Base-by-base conservation (phyloP, 371 early-diverging fungal genomes). In the Mortierella sp. region DNA sequence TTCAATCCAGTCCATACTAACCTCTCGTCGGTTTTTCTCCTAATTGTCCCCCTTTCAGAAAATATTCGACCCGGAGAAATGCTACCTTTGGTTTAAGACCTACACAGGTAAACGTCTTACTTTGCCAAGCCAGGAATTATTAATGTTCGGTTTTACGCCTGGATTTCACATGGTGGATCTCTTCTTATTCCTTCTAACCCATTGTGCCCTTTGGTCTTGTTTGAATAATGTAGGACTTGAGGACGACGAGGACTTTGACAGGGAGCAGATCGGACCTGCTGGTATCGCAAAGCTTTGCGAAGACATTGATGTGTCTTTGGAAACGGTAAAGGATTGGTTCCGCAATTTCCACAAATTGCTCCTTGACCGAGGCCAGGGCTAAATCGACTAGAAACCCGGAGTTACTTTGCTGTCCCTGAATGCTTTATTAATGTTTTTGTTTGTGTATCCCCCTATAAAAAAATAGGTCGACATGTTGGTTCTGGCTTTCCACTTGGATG, bases 401-500 rank as follows among this genome's bases (percentile, higher is more conserved):
- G 72, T 56, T 35, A 14, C 49, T 74, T 68, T 74, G 24, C 12
- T 46, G 46, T 48, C 75, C 54, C 43, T 46, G 44, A 73, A 63
- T 78, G 43, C n/a, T 70, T 21, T 24, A 46, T 44, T 51, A 71
- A 71, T 78, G 54, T 24, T n/a, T 48, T 51, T 51, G 49, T 8
- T 71, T 46, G 65, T 43, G 65, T 68, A 65, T 12, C 35, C 58
- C 54, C 48, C 56, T 77, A 24, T 71, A 24, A 80, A 35, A 35
- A 35, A 16, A 74, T 88, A 93, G 93, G 88, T 90, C 24, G 81
- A 90, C 44, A 91, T 93, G 75, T 87, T 95, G 68, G 91, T 91
- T 8, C 82, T 94, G 58, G 94, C 94, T 6, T 93, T 90, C 90
- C 91, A 92, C 77, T 88, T 95, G 88, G 78, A 90, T 27, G 91